Conservation (phyloP, 495 filamentous ascomycete species). For the Clavariopsis aquatica region DNA sequence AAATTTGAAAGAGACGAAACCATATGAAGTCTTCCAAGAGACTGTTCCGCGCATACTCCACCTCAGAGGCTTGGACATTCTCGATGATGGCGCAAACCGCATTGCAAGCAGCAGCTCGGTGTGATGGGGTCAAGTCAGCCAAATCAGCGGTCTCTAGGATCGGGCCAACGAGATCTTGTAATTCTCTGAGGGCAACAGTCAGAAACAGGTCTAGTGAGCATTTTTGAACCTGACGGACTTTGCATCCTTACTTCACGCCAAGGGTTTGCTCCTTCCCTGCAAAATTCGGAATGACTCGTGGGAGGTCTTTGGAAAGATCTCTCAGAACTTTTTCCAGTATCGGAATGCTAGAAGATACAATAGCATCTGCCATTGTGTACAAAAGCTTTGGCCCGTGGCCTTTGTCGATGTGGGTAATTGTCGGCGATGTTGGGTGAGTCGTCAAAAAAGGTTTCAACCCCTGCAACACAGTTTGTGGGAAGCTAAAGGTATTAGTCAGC, state of each 20-base stretch:
- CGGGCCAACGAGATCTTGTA: slow-evolving; percentile 19
- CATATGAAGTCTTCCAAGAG: slow-evolving; percentile 51
- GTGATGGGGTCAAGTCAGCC: slow-evolving; percentile 23
- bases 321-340: slow-evolving; percentile 17
- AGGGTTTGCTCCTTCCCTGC: slow-evolving; percentile 7
- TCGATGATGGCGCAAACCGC: slow-evolving; percentile 42
- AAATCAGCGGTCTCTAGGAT: slow-evolving; percentile 28
- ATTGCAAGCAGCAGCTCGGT: slow-evolving; percentile 47
- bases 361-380: background rate
- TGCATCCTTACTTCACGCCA: slow-evolving; percentile 31
- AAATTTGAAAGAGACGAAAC: slow-evolving; percentile 65
- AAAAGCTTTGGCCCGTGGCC: background rate
- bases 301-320: slow-evolving; percentile 3
- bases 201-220: background rate
- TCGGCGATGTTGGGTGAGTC: background rate
- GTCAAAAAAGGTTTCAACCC: background rate
- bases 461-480: background rate
- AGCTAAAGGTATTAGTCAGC: background rate
- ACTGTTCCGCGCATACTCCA: slow-evolving; percentile 43
- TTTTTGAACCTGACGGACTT: slow-evolving; percentile 24
- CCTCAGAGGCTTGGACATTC: slow-evolving; percentile 42
- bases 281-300: slow-evolving; percentile 12
- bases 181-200: background rate
- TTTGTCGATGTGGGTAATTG: background rate
- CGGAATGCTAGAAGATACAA: background rate